phyloP scores from a whole-genome alignment of 2,329 filamentous ascomycete genomes.

The Hypoxylon sp. region DNA sequence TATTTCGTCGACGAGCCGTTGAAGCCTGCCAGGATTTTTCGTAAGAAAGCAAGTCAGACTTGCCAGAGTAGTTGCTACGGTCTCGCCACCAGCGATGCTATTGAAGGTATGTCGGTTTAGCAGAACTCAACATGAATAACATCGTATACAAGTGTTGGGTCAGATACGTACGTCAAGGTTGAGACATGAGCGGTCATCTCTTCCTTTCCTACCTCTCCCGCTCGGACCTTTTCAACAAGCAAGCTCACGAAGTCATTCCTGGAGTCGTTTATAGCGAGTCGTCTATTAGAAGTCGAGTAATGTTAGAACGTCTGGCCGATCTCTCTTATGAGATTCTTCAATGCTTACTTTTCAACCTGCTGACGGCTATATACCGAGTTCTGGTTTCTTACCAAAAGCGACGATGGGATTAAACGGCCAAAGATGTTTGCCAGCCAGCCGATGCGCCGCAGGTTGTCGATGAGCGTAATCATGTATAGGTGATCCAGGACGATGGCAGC shows the following conservation, averaged over 20 bases:
- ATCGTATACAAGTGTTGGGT: neutral
- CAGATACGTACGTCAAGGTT: slow-evolving; percentile 7
- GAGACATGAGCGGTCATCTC: slow-evolving; percentile 32
- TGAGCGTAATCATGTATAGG: slow-evolving; percentile 12
- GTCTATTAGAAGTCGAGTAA: too few species aligned
- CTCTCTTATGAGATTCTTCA: too few species aligned
- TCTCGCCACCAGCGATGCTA: slow-evolving; percentile 30
- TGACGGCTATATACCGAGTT: slow-evolving; percentile 23
- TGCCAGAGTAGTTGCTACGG: slow-evolving; percentile 19
- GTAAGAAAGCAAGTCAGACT: too few species aligned
- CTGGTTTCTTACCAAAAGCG: slow-evolving; percentile 11
- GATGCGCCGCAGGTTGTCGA: slow-evolving; percentile 31
- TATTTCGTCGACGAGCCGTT: slow-evolving; percentile 22
- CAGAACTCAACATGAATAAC: neutral
- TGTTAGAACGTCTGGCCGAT: too few species aligned
- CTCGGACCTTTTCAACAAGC: slow-evolving; percentile 22
- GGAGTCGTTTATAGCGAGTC: slow-evolving; percentile 13
- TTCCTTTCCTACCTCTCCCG: slow-evolving; percentile 19
- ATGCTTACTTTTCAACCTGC: slow-evolving; percentile 19
- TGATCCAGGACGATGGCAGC: slow-evolving; percentile 20
- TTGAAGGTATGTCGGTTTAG: neutral
- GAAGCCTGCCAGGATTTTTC: too few species aligned
- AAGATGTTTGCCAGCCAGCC: neutral
- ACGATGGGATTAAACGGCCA: slow-evolving; percentile 8
- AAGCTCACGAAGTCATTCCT: slow-evolving; percentile 30